Evolutionary conservation across 2,329 filamentous ascomycete species (phyloP).

Genomic region (Metarhizium rileyi): DNA sequence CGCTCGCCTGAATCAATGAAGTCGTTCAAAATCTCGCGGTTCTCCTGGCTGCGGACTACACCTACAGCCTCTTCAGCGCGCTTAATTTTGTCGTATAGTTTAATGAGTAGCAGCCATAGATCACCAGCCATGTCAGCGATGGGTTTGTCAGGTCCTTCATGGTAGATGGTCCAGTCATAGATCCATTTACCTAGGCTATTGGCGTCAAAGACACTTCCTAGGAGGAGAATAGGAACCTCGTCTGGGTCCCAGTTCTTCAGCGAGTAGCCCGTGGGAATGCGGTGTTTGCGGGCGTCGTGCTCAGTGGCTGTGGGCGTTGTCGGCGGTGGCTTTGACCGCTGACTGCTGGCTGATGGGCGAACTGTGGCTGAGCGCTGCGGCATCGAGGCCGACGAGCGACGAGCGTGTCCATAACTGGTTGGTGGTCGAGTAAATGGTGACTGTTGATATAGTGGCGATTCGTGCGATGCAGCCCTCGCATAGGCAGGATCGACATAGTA

Average conservation of each 20-base stretch:
- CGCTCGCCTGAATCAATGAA: conserved; percentile 86
- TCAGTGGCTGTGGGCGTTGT: conserved; percentile 43
- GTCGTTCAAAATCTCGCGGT: conserved; percentile 73
- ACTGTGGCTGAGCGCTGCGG: conserved; percentile 45
- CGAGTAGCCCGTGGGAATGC: conserved; percentile 83
- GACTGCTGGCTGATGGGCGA: conserved; percentile 28
- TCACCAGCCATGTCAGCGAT: conserved; percentile 89
- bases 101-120: conserved; percentile 89
- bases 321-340: conserved; percentile 21
- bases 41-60: conserved; percentile 62
- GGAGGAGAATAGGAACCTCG: conserved; percentile 85
- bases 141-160: conserved; percentile 69
- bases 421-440: conserved; percentile 24
- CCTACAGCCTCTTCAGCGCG: conserved; percentile 69
- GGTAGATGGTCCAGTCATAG: conserved; percentile 97
- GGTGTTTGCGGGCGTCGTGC: conserved; percentile 51
- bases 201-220: conserved; percentile 93
- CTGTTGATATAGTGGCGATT: conserved; percentile 34
- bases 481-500: conserved; percentile 27
- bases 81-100: conserved; percentile 89
- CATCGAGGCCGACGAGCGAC: conserved; percentile 38
- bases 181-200: conserved; percentile 99
- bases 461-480: conserved; percentile 26
- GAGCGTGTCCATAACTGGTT: conserved; percentile 32
- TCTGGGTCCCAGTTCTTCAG: conserved; percentile 97